A percentile compares a stretch with the other conserved stretches of the same genome.
These are phyloP conservation scores for Chrysoporthe puriensis DNA, from an alignment of 2,329 filamentous ascomycete genomes.

Conservation along the genomic window DNA sequence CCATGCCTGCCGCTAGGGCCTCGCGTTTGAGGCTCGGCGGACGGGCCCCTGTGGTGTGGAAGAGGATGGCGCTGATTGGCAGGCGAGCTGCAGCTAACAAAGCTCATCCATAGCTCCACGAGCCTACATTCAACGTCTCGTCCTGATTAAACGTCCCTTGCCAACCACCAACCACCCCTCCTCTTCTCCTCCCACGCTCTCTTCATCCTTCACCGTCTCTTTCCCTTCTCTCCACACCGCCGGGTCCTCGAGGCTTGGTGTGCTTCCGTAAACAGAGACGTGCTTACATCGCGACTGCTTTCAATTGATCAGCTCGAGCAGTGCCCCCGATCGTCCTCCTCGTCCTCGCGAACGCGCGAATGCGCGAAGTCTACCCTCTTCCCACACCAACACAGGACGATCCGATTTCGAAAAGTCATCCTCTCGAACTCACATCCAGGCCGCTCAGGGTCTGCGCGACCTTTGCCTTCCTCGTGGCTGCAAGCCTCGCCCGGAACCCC, in stretches of 20 bases:
- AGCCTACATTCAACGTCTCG: constrained; percentile 5
- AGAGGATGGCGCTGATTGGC: constrained; percentile 4
- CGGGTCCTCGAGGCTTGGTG: neutral
- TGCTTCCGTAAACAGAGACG: neutral
- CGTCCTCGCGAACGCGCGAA: neutral
- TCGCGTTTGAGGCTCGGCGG: constrained; percentile 6
- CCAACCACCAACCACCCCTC: neutral
- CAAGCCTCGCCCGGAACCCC: neutral
- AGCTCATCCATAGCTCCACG: constrained; percentile 11
- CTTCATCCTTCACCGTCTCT: constrained; percentile 9
- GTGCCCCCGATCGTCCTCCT: neutral
- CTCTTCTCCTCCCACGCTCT: neutral
- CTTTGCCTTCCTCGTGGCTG: neutral
- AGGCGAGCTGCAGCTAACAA: neutral
- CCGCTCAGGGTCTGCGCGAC: neutral
- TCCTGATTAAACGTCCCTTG: constrained; percentile 4
- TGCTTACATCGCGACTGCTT: neutral
- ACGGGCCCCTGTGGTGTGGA: neutral
- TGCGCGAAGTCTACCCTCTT: neutral
- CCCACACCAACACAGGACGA: neutral
- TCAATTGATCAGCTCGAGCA: neutral
- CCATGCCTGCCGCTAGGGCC: neutral
- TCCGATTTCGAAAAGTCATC: neutral
- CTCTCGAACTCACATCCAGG: neutral
- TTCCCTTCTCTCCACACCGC: neutral